Base-by-base conservation (phyloP, 768 basidiomycete genomes). In the Harrya chromipes region DNA sequence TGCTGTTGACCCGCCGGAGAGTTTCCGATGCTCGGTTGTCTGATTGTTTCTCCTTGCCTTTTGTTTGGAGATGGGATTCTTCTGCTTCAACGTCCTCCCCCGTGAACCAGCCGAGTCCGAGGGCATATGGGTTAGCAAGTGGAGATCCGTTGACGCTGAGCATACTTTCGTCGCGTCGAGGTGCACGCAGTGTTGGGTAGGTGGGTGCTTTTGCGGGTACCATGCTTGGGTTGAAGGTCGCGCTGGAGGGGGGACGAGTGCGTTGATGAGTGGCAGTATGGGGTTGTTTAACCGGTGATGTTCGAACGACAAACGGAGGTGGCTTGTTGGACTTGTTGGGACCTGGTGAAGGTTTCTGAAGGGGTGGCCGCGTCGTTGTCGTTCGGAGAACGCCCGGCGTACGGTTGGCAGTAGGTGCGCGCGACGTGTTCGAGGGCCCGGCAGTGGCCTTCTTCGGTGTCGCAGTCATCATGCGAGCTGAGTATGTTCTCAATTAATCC, bases 91-190 rank as follows among this genome's bases (percentile, higher is more conserved):
- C 63, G 17, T 60, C 62, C 6, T 71, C 70, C 1, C 56, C 52
- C 53, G 74, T 73, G 56, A 84, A 77, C 83, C 83, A 81, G 34
- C 77, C 72, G 39, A 82, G 62, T 17, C 83, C 84, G 56, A 84
- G 80, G 51, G 82, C 74, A 59, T 84, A 86, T 1, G 89, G 88
- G 62, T 90, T 90, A 16, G 83, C 81, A 16, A 92, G 74, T 0
- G 90, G 90, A 0, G 87, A 90, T 4, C 90, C 90, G 52, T 93
- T 92, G 17, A 86, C 67, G 59, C 88, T 88, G 43, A 91, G 74
- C 80, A 91, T 81, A 59, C 75, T 82, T 66, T 93, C 90, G 59
- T 89, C 81, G 55, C 75, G 80, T 36, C 85, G 79, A 11, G 87
- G 85, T 62, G 84, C 73, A 21, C 89, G 82, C 40, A 84, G 72